A percentile compares a stretch with the other conserved stretches of the same genome.
Conservation (phyloP, 1,284 basidiomycete genomes). For the Tilletia setariae region DNA sequence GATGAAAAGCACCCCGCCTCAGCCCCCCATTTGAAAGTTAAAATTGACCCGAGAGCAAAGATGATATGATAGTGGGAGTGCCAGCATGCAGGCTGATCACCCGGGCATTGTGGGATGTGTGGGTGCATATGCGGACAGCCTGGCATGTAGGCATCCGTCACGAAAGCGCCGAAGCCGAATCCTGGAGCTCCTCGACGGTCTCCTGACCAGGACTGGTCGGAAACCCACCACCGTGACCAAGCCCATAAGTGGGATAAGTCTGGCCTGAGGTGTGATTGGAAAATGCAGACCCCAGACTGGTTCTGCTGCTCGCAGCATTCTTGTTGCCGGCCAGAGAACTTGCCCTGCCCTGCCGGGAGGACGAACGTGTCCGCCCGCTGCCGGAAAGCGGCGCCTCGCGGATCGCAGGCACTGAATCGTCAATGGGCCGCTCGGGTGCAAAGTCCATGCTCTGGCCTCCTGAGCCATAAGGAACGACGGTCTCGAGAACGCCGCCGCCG, state of each 20-base stretch:
- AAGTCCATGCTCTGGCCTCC: neutral
- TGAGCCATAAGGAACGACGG: neutral
- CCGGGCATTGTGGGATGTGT: no score
- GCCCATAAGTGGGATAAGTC: neutral
- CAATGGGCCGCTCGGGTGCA: neutral
- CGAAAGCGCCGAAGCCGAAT: neutral
- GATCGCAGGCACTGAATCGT: neutral
- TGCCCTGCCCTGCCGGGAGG: neutral
- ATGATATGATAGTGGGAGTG: no score
- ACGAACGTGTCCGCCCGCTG: neutral
- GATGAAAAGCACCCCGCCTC: no score
- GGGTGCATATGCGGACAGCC: no score
- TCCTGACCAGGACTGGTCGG: neutral
- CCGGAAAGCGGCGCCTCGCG: neutral
- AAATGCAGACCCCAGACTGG: constrained; percentile 1
- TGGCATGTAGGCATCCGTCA: neutral
- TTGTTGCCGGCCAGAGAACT: neutral
- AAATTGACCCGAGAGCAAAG: no score
- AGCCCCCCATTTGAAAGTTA: no score
- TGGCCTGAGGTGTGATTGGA: neutral
- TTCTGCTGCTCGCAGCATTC: neutral
- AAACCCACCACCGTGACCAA: neutral
- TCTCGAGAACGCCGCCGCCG: neutral
- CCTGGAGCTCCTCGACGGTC: neutral
- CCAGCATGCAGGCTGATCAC: no score